Evolutionary conservation across 441 rosid genomes (phyloP).

Genomic region (Sinapis alba): DNA sequence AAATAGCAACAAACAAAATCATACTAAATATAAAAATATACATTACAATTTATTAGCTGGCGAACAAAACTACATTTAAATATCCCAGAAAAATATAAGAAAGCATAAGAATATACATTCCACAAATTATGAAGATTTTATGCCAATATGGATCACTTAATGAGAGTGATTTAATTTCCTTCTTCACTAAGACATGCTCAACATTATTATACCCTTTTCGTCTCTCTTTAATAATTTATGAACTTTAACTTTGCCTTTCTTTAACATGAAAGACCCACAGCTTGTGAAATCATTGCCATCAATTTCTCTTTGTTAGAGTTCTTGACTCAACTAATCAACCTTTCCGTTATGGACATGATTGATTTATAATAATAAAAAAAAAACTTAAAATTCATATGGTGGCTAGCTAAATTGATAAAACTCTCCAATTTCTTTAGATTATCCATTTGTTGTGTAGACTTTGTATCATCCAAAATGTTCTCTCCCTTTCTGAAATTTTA

Average conservation of each 20-base stretch:
- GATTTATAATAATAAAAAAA: not conserved
- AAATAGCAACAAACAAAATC: not conserved
- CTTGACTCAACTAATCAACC: constrained; percentile 20
- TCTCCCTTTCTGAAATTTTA: not conserved
- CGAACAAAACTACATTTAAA: not conserved
- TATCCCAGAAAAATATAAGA: not conserved
- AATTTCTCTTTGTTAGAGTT: constrained; percentile 16
- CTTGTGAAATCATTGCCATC: constrained; percentile 13
- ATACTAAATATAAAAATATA: not conserved
- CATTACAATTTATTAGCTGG: not conserved
- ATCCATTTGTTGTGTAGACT: constrained; percentile 22
- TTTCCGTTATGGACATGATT: constrained; percentile 21
- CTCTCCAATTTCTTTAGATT: constrained; percentile 31
- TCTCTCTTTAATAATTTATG: constrained; percentile 33
- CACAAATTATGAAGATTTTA: constrained; percentile 8
- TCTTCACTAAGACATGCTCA: constrained; percentile 40
- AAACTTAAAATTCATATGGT: constrained; percentile 1
- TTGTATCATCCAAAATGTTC: not conserved
- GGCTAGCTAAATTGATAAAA: constrained; percentile 22
- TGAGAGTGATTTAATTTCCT: constrained; percentile 33
- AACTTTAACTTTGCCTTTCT: constrained; percentile 36
- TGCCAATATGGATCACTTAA: constrained; percentile 19
- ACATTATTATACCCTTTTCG: constrained; percentile 24
- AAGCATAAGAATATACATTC: constrained; percentile 6
- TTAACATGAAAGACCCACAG: constrained; percentile 19